Evolutionary conservation across 106 monocot genomes (phyloP).

Genomic region (Cymbidium sinense): DNA sequence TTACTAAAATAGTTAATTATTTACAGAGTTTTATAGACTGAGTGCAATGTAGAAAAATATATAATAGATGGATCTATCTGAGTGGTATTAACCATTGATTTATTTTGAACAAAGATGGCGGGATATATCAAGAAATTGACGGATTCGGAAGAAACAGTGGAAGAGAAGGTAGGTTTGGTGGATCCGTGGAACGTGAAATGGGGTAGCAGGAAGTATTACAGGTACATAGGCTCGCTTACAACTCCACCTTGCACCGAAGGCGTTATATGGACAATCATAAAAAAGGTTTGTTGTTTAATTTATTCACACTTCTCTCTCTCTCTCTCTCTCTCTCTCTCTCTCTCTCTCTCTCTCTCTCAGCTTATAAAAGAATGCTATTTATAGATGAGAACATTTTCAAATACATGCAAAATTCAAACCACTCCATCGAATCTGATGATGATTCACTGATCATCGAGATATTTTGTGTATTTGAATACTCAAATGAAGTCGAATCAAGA

Average conservation of each 20-base stretch:
- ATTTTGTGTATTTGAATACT: too few relatives aligned
- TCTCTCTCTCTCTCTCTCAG: too few relatives aligned
- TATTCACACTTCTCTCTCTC: not conserved
- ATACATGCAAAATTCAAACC: too few relatives aligned
- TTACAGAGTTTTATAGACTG: too few relatives aligned
- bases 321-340: not conserved
- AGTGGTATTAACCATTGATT: not conserved
- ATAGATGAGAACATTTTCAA: too few relatives aligned
- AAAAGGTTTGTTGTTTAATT: constrained; percentile 13
- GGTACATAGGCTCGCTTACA: constrained; percentile 87
- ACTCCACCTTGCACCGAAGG: constrained; percentile 86
- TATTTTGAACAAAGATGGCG: constrained; percentile 30
- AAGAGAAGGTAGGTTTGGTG: constrained; percentile 43
- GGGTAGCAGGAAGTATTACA: constrained; percentile 58
- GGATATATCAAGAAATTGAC: constrained; percentile 25
- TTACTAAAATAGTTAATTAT: too few relatives aligned
- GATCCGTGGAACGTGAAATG: constrained; percentile 36
- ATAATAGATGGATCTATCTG: not conserved
- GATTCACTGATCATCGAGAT: too few relatives aligned
- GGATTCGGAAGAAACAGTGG: constrained; percentile 4
- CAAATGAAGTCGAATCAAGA: too few relatives aligned
- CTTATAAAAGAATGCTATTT: too few relatives aligned
- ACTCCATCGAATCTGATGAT: too few relatives aligned
- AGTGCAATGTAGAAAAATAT: not conserved
- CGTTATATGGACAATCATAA: constrained; percentile 57